These are phyloP conservation scores for Myxozyma neotropica DNA, from an alignment of 805 yeast species.

Conservation along the genomic window DNA sequence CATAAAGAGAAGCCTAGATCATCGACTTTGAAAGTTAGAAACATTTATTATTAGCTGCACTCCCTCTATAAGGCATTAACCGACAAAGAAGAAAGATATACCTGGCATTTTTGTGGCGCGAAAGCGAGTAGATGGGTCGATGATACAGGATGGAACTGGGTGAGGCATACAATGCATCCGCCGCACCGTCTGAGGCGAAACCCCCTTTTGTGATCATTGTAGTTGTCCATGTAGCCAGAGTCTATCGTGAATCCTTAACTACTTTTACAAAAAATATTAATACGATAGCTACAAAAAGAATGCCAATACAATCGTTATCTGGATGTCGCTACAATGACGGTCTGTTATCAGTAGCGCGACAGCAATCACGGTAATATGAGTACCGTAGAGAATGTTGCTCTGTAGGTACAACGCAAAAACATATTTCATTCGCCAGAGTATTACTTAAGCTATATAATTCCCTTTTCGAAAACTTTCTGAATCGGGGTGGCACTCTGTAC, in stretches of 20 bases:
- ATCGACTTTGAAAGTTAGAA: neutral
- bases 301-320: too few species aligned
- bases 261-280: too few species aligned
- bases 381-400: too few species aligned
- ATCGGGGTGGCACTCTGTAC: constrained; percentile 31
- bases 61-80: neutral
- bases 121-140: neutral
- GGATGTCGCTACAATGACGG: too few species aligned
- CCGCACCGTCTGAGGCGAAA: neutral
- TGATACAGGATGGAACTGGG: too few species aligned
- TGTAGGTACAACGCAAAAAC: too few species aligned
- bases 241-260: too few species aligned
- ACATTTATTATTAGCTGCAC: neutral
- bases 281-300: too few species aligned
- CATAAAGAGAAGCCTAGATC: constrained; percentile 63
- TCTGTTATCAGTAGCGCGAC: too few species aligned
- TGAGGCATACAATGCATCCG: neutral
- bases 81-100: neutral
- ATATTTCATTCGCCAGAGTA: neutral
- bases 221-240: too few species aligned
- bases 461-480: constrained; percentile 17
- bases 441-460: neutral
- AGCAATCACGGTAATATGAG: too few species aligned
- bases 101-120: neutral
- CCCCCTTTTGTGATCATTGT: neutral